These are phyloP conservation scores for Wickerhamomyces chaumierensis DNA, from an alignment of 805 yeast species.

Conservation along the genomic window DNA sequence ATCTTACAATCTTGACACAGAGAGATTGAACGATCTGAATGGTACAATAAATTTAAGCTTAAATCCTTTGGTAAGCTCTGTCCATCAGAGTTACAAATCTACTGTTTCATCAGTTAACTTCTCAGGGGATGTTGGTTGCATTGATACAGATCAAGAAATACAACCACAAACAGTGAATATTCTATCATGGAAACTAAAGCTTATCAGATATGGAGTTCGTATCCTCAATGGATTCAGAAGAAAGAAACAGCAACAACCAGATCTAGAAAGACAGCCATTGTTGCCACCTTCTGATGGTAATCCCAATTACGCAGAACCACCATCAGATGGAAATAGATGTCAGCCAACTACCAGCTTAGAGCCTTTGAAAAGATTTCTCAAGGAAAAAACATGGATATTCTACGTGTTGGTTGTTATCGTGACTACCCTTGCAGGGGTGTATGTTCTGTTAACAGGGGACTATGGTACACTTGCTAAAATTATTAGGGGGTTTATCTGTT, in stretches of 20 bases:
- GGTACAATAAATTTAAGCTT: not conserved
- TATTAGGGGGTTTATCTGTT: conserved; percentile 12
- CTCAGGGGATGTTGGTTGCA: too few species aligned
- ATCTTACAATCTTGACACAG: conserved; percentile 8
- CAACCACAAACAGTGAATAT: too few species aligned
- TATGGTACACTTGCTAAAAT: conserved; percentile 8
- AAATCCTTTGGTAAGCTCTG: not conserved
- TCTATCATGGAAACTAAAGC: not conserved
- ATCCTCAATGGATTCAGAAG: too few species aligned
- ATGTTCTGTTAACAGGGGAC: conserved; percentile 11
- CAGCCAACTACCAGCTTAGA: too few species aligned
- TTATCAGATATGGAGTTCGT: not conserved
- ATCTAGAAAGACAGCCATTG: not conserved
- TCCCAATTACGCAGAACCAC: too few species aligned
- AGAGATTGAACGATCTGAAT: conserved; percentile 3
- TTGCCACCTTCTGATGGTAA: not conserved
- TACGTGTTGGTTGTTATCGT: conserved; percentile 2
- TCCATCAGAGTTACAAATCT: not conserved
- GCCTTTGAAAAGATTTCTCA: not conserved
- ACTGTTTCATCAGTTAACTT: not conserved
- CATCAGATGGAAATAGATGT: too few species aligned
- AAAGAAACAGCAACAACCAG: too few species aligned
- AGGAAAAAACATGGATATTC: not conserved
- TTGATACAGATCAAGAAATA: not conserved
- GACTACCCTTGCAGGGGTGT: conserved; percentile 2